Base-by-base conservation (phyloP, 306 rosid genomes). In the Oemleria cerasiformis region DNA sequence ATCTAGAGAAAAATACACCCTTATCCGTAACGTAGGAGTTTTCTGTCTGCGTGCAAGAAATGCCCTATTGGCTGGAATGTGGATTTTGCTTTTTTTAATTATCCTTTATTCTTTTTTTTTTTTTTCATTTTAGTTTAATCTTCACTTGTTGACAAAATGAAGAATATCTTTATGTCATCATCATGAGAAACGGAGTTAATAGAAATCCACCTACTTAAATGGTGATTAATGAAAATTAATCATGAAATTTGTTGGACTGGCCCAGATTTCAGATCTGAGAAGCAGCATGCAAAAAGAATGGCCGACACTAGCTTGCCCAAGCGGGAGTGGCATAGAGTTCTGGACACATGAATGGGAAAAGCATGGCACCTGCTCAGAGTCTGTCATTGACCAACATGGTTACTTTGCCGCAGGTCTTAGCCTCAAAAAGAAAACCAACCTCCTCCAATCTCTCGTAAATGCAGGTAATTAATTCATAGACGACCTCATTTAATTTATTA, bases 331-430 rank as follows among this genome's bases (percentile, higher is more conserved):
- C 55, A 45, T 73, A 13, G 2, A 48, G 8, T 88, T 90, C 75
- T 88, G 92, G 96, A 81, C 75, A 2, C 93, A 86, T 65, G 93
- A 88, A 71, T 90, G 96, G 94, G 84, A 82, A 6, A 90, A 90
- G 73, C 96, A 90, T 72, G 96, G 96, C 1, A 90, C 94, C 65
- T 90, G 96, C 77, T 88, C 92, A 0, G 92, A 88, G 66, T 88
- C 92, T 68, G 38, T 67, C 16, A 89, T 90, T 43, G 66, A 79
- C 36, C 92, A 90, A 67, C 96, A 88, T 58, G 81, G 81, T 48
- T 90, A 90, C 63, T 90, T 90, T 65, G 81, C 63, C 71, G 70
- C 91, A 6, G 76, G 80, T 67, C 92, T 90, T 43, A 78, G 25
- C 72, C 78, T 90, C 14, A 88, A 78, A 78, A 53, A 72, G 42